Evolutionary conservation across 2,329 filamentous ascomycete genomes (phyloP).

Genomic region (Helotiales sp.): DNA sequence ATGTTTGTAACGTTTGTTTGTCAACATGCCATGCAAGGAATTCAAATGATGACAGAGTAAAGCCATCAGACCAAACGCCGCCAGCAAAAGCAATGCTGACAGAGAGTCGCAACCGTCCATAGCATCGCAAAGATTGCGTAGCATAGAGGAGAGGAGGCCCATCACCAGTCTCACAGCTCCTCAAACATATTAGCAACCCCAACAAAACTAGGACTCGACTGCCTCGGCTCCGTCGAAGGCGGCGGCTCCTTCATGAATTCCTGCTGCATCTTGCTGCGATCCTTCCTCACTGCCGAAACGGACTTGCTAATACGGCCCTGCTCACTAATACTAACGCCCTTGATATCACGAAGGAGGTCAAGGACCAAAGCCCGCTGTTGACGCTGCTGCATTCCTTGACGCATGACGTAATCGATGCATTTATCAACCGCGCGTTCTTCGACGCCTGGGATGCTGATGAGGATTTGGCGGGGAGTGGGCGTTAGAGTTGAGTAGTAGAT

Average conservation of each 20-base stretch:
- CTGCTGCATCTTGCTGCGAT: slow-evolving; percentile 65
- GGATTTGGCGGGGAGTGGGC: slow-evolving; percentile 71
- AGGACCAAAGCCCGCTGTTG: slow-evolving; percentile 82
- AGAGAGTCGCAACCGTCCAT: neutral
- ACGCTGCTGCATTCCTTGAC: slow-evolving; percentile 65
- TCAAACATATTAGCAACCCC: slow-evolving; percentile 42
- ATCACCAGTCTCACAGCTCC: slow-evolving; percentile 12
- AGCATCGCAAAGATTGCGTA: neutral
- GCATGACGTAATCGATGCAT: slow-evolving; percentile 64
- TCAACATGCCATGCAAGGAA: neutral
- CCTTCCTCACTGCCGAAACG: slow-evolving; percentile 49
- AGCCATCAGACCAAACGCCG: neutral
- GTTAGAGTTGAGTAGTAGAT: slow-evolving; percentile 74
- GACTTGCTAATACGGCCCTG: slow-evolving; percentile 79
- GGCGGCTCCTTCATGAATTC: slow-evolving; percentile 63
- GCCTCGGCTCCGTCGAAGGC: slow-evolving; percentile 19
- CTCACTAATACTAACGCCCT: slow-evolving; percentile 91
- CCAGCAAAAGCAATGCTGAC: neutral
- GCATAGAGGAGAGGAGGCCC: neutral
- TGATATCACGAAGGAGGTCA: slow-evolving; percentile 82
- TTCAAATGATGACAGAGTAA: neutral
- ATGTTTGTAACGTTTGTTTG: neutral
- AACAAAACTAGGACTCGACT: slow-evolving; percentile 38
- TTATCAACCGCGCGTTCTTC: slow-evolving; percentile 68
- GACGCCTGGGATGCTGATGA: slow-evolving; percentile 83